Evolutionary conservation across 768 basidiomycete species (phyloP).

Genomic region (Leccinum incarnatum): DNA sequence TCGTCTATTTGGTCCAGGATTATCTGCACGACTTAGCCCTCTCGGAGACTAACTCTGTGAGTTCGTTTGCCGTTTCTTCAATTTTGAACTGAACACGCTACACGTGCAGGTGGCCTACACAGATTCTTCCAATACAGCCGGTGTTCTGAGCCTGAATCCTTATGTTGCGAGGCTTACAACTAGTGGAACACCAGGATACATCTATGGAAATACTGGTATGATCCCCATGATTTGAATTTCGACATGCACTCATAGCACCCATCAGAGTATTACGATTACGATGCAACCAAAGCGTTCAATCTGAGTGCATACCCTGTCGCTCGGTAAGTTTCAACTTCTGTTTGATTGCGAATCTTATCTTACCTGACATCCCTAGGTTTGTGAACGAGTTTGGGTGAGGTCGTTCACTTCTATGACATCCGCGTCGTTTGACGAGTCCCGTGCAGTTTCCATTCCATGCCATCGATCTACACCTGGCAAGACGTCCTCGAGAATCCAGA

Average conservation of each 20-base stretch:
- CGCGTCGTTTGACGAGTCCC: not conserved
- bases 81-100: not conserved
- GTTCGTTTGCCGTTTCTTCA: constrained; percentile 1
- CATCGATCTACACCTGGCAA: constrained; percentile 60
- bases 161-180: constrained; percentile 48
- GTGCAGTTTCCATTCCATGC: constrained; percentile 59
- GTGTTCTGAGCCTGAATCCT: constrained; percentile 56
- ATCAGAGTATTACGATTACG: constrained; percentile 57
- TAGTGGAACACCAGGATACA: constrained; percentile 46
- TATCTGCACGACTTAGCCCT: constrained; percentile 46
- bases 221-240: not conserved
- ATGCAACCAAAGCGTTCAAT: constrained; percentile 50
- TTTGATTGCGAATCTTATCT: not conserved
- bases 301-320: constrained; percentile 51
- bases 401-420: not conserved
- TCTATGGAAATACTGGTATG: constrained; percentile 55
- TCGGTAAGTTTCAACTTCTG: constrained; percentile 28
- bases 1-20: constrained; percentile 49
- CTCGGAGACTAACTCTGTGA: constrained; percentile 48
- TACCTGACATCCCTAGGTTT: constrained; percentile 34
- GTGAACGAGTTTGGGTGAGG: constrained; percentile 58
- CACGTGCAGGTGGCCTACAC: constrained; percentile 49
- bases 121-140: constrained; percentile 56
- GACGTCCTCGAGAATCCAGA: constrained; percentile 49
- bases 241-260: not conserved